These are phyloP conservation scores for Podaxis sp. DNA, from an alignment of 768 basidiomycete species.

Conservation along the genomic window DNA sequence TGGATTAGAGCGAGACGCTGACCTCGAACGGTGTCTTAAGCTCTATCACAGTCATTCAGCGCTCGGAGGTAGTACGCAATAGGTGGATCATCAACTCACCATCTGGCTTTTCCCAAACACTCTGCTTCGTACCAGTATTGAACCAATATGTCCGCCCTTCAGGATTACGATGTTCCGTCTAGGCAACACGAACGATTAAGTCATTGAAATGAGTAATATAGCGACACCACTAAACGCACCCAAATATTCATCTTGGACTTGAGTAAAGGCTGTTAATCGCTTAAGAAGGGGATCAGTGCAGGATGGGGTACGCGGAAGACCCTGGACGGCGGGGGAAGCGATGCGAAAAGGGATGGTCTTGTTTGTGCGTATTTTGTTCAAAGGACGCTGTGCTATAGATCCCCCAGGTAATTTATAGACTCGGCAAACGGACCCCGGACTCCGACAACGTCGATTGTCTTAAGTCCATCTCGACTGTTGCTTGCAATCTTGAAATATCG, in stretches of 20 bases:
- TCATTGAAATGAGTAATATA: not conserved
- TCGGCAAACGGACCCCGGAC: not conserved
- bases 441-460: not conserved
- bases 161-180: constrained; percentile 94
- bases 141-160: constrained; percentile 99
- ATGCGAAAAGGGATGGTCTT: constrained; percentile 11
- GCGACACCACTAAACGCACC: constrained; percentile 24
- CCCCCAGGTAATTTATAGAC: not conserved
- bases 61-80: not conserved
- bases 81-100: constrained; percentile 40
- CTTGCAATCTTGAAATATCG: too few species aligned
- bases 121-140: constrained; percentile 82
- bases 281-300: not conserved
- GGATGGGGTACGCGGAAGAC: not conserved
- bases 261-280: not conserved
- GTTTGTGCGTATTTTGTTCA: constrained; percentile 15
- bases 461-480: not conserved
- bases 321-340: not conserved
- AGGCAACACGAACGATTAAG: not conserved
- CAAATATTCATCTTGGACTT: constrained; percentile 29
- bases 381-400: not conserved
- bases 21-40: constrained; percentile 94
- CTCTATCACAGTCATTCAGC: constrained; percentile 39
- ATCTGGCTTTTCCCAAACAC: constrained; percentile 98
- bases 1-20: constrained; percentile 13